These are phyloP conservation scores for Nitzschia sp. DNA, from an alignment of 108 stramenopile genomes.

Conservation along the genomic window DNA sequence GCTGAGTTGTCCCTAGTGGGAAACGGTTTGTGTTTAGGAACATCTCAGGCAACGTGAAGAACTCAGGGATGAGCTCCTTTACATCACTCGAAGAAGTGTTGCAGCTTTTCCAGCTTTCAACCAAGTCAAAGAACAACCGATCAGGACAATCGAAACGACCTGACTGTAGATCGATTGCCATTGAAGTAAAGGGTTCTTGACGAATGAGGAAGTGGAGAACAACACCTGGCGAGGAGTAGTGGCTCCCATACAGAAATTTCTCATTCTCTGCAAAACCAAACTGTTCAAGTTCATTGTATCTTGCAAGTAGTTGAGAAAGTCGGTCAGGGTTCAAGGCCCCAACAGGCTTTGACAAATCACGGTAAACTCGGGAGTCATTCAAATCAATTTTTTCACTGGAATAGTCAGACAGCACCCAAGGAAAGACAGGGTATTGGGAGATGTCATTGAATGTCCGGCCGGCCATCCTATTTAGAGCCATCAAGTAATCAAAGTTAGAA, in stretches of 20 bases:
- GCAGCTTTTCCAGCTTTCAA: conserved; percentile 71
- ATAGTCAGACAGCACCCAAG: conserved; percentile 95
- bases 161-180: conserved; percentile 89
- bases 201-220: conserved; percentile 77
- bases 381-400: conserved; percentile 73
- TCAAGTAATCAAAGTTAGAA: conserved; percentile 72
- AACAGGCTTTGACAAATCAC: conserved; percentile 92
- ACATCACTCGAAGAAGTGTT: conserved; percentile 81
- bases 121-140: conserved; percentile 85
- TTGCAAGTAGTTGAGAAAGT: conserved; percentile 63
- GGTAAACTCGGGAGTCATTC: conserved; percentile 69
- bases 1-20: conserved; percentile 87
- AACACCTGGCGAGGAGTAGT: conserved; percentile 93
- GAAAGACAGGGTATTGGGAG: conserved; percentile 95
- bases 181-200: conserved; percentile 88
- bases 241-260: conserved; percentile 90
- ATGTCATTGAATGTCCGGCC: conserved; percentile 94
- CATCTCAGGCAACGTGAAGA: conserved; percentile 87
- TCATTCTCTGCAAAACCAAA: conserved; percentile 76
- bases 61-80: conserved; percentile 94
- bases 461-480: conserved; percentile 91
- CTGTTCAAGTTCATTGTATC: conserved; percentile 70
- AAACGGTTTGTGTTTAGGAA: conserved; percentile 85
- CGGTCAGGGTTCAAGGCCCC: conserved; percentile 86
- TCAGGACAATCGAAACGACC: conserved; percentile 96